phyloP scores from a whole-genome alignment of 2,329 filamentous ascomycete species.

The Alternaria viburni region DNA sequence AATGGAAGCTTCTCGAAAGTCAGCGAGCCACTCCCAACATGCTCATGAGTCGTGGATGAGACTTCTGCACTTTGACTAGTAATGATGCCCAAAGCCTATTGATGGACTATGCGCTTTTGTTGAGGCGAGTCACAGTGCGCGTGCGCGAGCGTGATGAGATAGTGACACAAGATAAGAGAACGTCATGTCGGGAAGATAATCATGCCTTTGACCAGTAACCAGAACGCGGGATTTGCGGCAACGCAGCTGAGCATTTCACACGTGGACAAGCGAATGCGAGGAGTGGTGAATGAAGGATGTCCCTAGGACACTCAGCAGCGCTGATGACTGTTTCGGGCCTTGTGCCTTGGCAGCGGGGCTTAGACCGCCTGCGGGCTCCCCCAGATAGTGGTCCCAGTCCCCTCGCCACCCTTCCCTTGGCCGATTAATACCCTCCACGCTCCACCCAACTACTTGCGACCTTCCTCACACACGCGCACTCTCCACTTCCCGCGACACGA shows the following conservation, averaged over 20 bases:
- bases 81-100: neutral
- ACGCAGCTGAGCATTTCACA: neutral
- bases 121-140: neutral
- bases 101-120: neutral
- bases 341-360: constrained; percentile 12
- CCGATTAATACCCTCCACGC: constrained; percentile 10
- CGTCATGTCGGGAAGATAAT: neutral
- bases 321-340: constrained; percentile 1
- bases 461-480: constrained; percentile 4
- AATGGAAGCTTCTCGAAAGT: neutral
- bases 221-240: neutral
- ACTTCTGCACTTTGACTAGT: neutral
- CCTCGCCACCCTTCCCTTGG: constrained; percentile 13
- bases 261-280: neutral
- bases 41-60: neutral
- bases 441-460: neutral
- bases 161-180: neutral
- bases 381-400: constrained; percentile 2
- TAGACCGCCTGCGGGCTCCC: constrained; percentile 10
- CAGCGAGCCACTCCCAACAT: neutral
- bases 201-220: neutral
- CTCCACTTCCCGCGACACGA: constrained; percentile 6
- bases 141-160: neutral
- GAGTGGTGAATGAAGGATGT: neutral
- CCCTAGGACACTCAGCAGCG: neutral